These are phyloP conservation scores for Aspergillus alliaceus DNA, from an alignment of 2,329 filamentous ascomycete genomes.

Conservation along the genomic window DNA sequence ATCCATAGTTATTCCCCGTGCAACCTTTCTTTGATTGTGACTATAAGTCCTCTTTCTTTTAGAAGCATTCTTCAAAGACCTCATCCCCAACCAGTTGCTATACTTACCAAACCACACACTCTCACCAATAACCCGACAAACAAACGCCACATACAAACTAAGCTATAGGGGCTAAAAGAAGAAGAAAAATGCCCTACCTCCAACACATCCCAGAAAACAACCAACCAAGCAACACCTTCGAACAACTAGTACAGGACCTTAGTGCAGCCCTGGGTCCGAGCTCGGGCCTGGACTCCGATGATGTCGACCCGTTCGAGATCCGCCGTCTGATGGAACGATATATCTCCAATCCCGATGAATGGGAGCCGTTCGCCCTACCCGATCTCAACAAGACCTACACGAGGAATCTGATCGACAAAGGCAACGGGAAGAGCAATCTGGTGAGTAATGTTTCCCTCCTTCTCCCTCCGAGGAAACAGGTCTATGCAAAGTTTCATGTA, in stretches of 20 bases:
- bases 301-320: constrained; percentile 74
- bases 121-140: not conserved
- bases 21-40: not conserved
- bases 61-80: not conserved
- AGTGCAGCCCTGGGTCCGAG: constrained; percentile 74
- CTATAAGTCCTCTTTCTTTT: not conserved
- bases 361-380: constrained; percentile 73
- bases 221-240: constrained; percentile 50
- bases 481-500: not conserved
- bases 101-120: not conserved
- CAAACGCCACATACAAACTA: not conserved
- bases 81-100: too few species aligned
- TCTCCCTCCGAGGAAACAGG: too few species aligned
- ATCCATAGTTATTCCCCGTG: not conserved
- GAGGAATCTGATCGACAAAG: constrained; percentile 83
- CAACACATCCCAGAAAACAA: constrained; percentile 16
- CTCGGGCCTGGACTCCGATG: constrained; percentile 77
- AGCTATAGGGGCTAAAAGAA: not conserved
- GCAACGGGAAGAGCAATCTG: constrained; percentile 78
- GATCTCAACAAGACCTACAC: constrained; percentile 74
- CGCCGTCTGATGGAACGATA: constrained; percentile 74
- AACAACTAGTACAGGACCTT: constrained; percentile 70
- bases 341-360: constrained; percentile 66
- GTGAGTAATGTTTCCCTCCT: constrained; percentile 45
- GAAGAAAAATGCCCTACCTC: constrained; percentile 36